Base-by-base conservation (phyloP, 345 rosid species). In the Lepidium didymum region DNA sequence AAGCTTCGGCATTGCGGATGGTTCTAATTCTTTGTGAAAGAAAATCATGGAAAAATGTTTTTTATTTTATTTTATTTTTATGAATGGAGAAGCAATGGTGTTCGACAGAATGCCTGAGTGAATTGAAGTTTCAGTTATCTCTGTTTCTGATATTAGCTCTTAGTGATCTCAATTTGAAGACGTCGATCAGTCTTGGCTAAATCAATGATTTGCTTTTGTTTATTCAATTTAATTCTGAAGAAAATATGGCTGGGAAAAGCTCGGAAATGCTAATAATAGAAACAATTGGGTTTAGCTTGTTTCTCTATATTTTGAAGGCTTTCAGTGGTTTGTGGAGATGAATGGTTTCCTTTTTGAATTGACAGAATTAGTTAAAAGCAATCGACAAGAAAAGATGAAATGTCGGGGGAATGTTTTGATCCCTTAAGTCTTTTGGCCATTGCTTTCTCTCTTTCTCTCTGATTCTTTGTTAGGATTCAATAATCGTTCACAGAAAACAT, bases 301-400 rank as follows among this genome's bases (percentile, higher is more conserved):
- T 77, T 79, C 55, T 74, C 81, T 82, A 81, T 71, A 62, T 78
- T 21, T 77, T 76, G 59, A 43, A 68, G 82, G 68, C 42, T 62
- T 62, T 63, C 35, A 81, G 73, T 75, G 42, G 45, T 65, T 68
- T 56, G 67, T 75, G 83, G 81, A 73, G 79, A 74, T 49, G 81
- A 78, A 78, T 51, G 76, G 74, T 77, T 81, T 79, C 14, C 51
- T 75, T 35, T 68, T 64, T 71, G 72, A 58, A 64, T 62, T 14
- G 63, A 67, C 72, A 53, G 6, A 66, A 49, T 68, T 61, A 75
- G 78, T 55, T 62, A 37, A 36, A 52, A 38, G 47, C 15, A 42
- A 55, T 59, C 38, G 64, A 49, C 35, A 60, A 47, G 71, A 61
- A 36, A 69, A 43, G 79, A 79, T 66, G 62, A 50, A 76, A 62